phyloP scores from a whole-genome alignment of 345 rosid species.

The Citropsis articulata region DNA sequence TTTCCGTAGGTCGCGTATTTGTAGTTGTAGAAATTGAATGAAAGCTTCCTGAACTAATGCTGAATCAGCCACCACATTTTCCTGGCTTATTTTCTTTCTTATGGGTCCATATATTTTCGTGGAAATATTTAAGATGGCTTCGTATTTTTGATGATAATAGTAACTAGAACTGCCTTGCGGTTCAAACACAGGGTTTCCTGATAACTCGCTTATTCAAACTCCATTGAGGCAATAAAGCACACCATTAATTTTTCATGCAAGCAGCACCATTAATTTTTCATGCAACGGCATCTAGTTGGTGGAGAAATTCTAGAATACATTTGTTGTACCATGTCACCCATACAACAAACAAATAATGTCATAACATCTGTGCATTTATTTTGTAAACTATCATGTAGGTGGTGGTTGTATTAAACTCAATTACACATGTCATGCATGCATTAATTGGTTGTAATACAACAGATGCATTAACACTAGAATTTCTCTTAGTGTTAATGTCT shows the following conservation, averaged over 20 bases:
- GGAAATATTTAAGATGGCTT: neutral
- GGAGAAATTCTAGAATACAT: too few species aligned
- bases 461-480: too few species aligned
- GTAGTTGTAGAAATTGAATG: neutral
- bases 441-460: too few species aligned
- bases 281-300: neutral
- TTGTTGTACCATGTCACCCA: too few species aligned
- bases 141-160: neutral
- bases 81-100: neutral
- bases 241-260: neutral
- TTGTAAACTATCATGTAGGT: too few species aligned
- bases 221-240: neutral
- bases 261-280: neutral
- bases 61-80: neutral
- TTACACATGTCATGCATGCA: too few species aligned
- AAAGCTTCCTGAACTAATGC: neutral
- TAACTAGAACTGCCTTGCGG: neutral
- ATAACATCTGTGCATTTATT: too few species aligned
- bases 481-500: too few species aligned
- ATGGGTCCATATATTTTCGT: neutral
- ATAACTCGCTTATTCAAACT: neutral
- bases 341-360: too few species aligned
- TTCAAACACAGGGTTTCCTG: neutral
- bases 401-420: too few species aligned
- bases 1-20: neutral